Percentiles rank a stretch among this genome's conserved stretches.
Conservation (phyloP, 495 filamentous ascomycete genomes). For the Hypoxylon trugodes region DNA sequence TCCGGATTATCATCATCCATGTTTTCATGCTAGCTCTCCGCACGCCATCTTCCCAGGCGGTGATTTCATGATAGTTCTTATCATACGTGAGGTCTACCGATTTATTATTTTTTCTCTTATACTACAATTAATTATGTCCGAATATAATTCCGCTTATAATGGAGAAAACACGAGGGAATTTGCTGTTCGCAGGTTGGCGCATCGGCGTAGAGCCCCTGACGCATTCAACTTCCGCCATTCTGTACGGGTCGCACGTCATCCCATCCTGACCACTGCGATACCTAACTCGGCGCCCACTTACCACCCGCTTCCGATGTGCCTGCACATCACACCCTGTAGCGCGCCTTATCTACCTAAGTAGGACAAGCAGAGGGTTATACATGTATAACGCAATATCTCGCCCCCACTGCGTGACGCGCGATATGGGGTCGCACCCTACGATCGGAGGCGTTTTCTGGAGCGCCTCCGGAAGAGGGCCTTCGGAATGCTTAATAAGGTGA, state of each 20-base stretch:
- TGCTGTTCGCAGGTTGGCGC: not conserved
- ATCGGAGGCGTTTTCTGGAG: slow-evolving; percentile 14
- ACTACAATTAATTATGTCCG: not conserved
- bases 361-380: not conserved
- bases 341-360: slow-evolving; percentile 1
- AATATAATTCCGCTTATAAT: not conserved
- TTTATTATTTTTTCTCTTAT: not conserved
- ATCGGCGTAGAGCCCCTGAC: not conserved
- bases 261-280: slow-evolving; percentile 11
- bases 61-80: not conserved
- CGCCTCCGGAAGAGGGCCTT: slow-evolving; percentile 10
- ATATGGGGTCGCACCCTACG: not conserved
- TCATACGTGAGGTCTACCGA: not conserved
- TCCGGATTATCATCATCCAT: not conserved
- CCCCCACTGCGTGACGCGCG: slow-evolving; percentile 29
- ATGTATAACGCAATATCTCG: slow-evolving; percentile 29
- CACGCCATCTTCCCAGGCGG: slow-evolving; percentile 6
- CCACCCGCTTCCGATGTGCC: not conserved
- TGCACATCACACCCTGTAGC: not conserved
- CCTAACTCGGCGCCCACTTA: not conserved
- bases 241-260: slow-evolving; percentile 26
- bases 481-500: not conserved
- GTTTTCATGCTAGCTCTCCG: not conserved
- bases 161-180: not conserved
- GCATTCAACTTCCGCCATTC: slow-evolving; percentile 19